These are phyloP conservation scores for Lactarius sp. DNA, from an alignment of 768 basidiomycete genomes.

Conservation along the genomic window DNA sequence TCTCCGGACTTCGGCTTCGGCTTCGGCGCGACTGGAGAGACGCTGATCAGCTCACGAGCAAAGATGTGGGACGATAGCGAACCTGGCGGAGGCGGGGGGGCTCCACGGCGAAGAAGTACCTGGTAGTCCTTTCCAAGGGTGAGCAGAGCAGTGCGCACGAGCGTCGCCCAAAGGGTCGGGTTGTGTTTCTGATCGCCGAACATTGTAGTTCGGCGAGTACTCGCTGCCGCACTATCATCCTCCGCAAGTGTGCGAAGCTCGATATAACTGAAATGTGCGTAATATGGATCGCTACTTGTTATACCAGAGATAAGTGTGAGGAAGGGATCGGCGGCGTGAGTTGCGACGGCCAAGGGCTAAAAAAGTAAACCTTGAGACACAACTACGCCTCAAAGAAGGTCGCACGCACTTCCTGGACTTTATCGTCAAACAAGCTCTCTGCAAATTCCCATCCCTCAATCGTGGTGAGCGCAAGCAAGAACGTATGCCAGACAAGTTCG, in stretches of 20 bases:
- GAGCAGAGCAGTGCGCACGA: conserved; percentile 55
- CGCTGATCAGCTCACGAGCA: conserved; percentile 22
- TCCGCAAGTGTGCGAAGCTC: conserved; percentile 53
- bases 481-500: conserved; percentile 43
- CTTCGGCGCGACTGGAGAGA: conserved; percentile 31
- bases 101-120: conserved; percentile 54
- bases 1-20: conserved; percentile 34
- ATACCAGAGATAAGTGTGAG: conserved; percentile 60
- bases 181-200: conserved; percentile 66
- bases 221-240: conserved; percentile 39
- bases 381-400: not conserved
- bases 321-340: conserved; percentile 46
- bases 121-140: conserved; percentile 68
- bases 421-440: conserved; percentile 54
- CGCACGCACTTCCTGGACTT: conserved; percentile 49
- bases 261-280: conserved; percentile 60
- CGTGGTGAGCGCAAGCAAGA: conserved; percentile 48
- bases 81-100: conserved; percentile 32
- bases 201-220: conserved; percentile 46
- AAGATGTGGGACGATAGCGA: not conserved
- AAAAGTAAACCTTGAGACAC: not conserved
- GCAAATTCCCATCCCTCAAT: conserved; percentile 59
- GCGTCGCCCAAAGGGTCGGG: conserved; percentile 57
- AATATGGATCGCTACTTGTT: conserved; percentile 46
- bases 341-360: conserved; percentile 47